Base-by-base conservation (phyloP, 2,329 filamentous ascomycete species). In the Rosellinia necatrix region DNA sequence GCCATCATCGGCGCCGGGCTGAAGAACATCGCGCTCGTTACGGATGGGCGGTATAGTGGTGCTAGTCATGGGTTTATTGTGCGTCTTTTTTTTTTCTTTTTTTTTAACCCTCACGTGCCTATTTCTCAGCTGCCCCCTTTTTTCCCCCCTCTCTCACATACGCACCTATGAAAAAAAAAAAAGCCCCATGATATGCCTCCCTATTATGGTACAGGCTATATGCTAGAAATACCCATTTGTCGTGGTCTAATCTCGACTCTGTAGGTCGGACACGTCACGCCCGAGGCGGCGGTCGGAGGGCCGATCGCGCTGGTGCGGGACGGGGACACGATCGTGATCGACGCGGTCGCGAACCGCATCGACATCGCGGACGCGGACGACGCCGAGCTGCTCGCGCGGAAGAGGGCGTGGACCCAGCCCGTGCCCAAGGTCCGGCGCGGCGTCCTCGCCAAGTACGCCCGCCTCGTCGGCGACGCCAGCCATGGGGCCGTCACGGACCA, bases 1-100 rank as follows among this genome's bases (percentile, higher is more conserved):
- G 91, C 92, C 15, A 90, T 97, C 64, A 96, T 96, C 89, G 93
- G 93, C 44, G 93, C 93, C 0, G 89, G 89, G 10, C 78, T 97
- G 49, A 90, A 80, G 49, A 96, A 96, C 67, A 84, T 97, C 7
- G 92, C 93, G 0, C 82, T 97, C 12, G 91, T 97, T 44, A 97
- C 93, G 0, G 93, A 97, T 70, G 93, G 93, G 0, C 79, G 93
- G 41, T 97, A 97, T 73, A 89, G 84, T 42, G 93, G 93, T 27
- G 93, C 92, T 2, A 89, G 84, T 50, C 92, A 97, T 72, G 69
- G 70, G 6, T 72, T 72, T 58, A 72, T 71, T 34, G 68, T 64
- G 27, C 37, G 59, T 53, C 13, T 4, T 46, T 35, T 8, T 12
- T 15, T 19, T 15, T 27, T 9, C 10, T 32, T 32, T 22, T n/a